phyloP scores from a whole-genome alignment of 805 yeast genomes.

The Spathaspora sp. region DNA sequence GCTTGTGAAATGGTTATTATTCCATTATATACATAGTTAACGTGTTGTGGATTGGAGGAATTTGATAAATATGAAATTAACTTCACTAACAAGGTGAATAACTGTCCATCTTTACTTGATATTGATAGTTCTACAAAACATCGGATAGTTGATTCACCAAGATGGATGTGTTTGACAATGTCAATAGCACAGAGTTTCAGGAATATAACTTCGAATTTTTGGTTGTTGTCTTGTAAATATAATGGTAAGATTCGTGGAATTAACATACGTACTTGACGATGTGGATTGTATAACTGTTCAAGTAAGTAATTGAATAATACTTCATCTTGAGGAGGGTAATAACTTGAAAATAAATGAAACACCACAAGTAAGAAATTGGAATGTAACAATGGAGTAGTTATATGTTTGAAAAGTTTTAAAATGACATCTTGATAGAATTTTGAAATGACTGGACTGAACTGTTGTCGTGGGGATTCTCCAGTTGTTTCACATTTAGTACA shows the following conservation, averaged over 20 bases:
- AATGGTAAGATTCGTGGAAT: conserved; percentile 54
- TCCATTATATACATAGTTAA: conserved; percentile 65
- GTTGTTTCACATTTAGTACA: conserved; percentile 39
- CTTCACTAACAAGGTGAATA: conserved; percentile 62
- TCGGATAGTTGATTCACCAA: conserved; percentile 56
- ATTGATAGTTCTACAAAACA: conserved; percentile 66
- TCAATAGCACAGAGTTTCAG: conserved; percentile 39
- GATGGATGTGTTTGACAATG: conserved; percentile 26
- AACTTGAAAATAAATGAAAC: conserved; percentile 50
- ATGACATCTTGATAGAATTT: conserved; percentile 22
- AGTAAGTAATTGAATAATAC: conserved; percentile 39
- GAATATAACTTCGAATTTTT: conserved; percentile 43
- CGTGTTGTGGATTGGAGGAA: conserved; percentile 52
- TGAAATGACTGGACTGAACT: conserved; percentile 16
- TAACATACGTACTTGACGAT: conserved; percentile 54
- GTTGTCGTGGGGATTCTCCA: conserved; percentile 19
- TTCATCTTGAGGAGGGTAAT: conserved; percentile 40
- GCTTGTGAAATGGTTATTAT: conserved; percentile 55
- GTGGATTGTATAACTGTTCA: conserved; percentile 33
- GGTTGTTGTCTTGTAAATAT: conserved; percentile 36
- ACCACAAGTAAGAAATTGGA: conserved; percentile 46
- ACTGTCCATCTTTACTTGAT: conserved; percentile 61
- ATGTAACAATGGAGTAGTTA: conserved; percentile 21
- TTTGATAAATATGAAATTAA: conserved; percentile 67
- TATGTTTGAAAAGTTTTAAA: conserved; percentile 13